Evolutionary conservation across 805 yeast genomes (phyloP).

Genomic region (Grigorovia jiainica): DNA sequence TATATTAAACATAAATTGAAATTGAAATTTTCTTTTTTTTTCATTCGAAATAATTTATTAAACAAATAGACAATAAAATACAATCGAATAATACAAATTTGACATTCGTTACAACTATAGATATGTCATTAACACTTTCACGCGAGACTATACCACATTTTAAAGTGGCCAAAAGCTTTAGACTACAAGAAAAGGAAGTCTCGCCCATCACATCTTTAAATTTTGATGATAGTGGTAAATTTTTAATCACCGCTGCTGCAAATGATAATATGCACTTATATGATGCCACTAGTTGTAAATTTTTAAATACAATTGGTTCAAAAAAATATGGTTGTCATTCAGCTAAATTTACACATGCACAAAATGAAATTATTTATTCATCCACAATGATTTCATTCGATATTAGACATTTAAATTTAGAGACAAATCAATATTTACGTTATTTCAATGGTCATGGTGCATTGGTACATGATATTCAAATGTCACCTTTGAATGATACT

Average conservation of each 20-base stretch:
- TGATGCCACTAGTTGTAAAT: conserved; percentile 63
- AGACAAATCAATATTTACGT: conserved; percentile 69
- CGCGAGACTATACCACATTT: conserved; percentile 23
- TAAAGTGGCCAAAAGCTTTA: conserved; percentile 41
- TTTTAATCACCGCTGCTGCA: conserved; percentile 62
- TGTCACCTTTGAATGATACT: conserved; percentile 58
- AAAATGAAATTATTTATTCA: conserved; percentile 66
- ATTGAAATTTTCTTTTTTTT: no score
- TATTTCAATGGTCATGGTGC: conserved; percentile 84
- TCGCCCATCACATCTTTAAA: conserved; percentile 61
- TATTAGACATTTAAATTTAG: conserved; percentile 65
- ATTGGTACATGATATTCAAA: conserved; percentile 61
- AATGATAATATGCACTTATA: conserved; percentile 80
- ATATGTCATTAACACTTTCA: conserved; percentile 17
- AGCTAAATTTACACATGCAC: conserved; percentile 73
- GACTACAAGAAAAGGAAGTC: conserved; percentile 37
- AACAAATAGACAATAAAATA: no score
- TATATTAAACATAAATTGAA: no score
- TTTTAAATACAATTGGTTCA: conserved; percentile 58
- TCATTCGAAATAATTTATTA: no score
- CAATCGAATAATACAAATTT: background rate
- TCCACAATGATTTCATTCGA: conserved; percentile 74
- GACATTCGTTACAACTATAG: background rate
- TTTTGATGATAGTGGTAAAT: conserved; percentile 79
- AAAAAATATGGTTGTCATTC: conserved; percentile 89